A percentile compares a stretch with the other conserved stretches of the same genome.
phyloP scores from a whole-genome alignment of 2,329 filamentous ascomycete species.

The Penicillium decumbens region DNA sequence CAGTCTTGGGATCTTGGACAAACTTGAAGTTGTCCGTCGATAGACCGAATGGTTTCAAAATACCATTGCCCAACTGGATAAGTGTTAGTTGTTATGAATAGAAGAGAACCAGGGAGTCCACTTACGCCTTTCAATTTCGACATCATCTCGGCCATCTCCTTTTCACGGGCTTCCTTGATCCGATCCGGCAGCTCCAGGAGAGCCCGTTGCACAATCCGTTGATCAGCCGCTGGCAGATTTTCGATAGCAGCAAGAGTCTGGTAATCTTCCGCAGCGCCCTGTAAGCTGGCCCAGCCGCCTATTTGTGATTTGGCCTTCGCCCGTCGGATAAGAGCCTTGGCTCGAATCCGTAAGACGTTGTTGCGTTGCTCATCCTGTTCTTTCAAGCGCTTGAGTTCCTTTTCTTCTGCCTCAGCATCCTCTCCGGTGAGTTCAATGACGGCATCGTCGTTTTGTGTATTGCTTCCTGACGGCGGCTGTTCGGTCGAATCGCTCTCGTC shows the following conservation, averaged over 20 bases:
- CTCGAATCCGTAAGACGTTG: slow-evolving; percentile 71
- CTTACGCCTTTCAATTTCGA: slow-evolving; percentile 78
- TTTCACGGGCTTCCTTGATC: slow-evolving; percentile 73
- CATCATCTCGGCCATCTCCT: slow-evolving; percentile 96
- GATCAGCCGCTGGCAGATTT: slow-evolving; percentile 63
- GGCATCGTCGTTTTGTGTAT: slow-evolving; percentile 16
- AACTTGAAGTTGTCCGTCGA: slow-evolving; percentile 95
- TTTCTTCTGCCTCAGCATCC: slow-evolving; percentile 38
- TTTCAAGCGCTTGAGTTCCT: slow-evolving; percentile 42
- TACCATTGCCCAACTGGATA: slow-evolving; percentile 73
- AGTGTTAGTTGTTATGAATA: slow-evolving; percentile 2
- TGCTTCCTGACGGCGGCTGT: slow-evolving; percentile 9
- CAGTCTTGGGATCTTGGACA: slow-evolving; percentile 80
- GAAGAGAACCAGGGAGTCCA: slow-evolving; percentile 13
- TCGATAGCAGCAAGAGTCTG: slow-evolving; percentile 56
- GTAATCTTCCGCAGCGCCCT: slow-evolving; percentile 78
- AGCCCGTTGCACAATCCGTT: slow-evolving; percentile 62
- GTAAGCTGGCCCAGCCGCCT: slow-evolving; percentile 73
- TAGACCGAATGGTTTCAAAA: slow-evolving; percentile 87
- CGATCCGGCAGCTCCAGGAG: slow-evolving; percentile 61
- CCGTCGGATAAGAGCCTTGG: slow-evolving; percentile 76
- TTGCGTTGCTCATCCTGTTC: slow-evolving; percentile 48
- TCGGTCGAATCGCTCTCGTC: slow-evolving; percentile 16
- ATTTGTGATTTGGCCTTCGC: slow-evolving; percentile 67
- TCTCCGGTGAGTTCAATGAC: slow-evolving; percentile 51